Base-by-base conservation (phyloP, 768 basidiomycete species). In the Clathrus columnatus region DNA sequence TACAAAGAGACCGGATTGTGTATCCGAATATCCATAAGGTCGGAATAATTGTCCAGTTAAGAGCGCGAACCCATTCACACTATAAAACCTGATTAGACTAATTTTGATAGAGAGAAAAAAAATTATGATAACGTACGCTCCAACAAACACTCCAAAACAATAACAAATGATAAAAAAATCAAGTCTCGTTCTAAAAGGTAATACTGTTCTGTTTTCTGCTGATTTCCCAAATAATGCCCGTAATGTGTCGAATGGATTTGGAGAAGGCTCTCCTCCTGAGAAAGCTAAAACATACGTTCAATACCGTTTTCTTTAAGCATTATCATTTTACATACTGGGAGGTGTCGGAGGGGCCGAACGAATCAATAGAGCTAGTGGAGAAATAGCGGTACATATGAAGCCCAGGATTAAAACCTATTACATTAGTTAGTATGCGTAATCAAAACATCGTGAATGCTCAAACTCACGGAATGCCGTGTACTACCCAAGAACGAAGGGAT, bases 21-120 rank as follows among this genome's bases (percentile, higher is more conserved):
- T 36, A n/a, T 76, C 70, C 0, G 81, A 78, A 67, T 91, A 92
- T 3, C 89, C 88, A 24, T 73, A 73, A n/a, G 89, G 89, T 69
- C 77, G 36, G 57, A 91, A 68, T 61, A 84, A 78, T 62, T 91
- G 79, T 17, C 73, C 77, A 1, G 83, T 81, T 23, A 91, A 71
- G 20, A 89, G 71, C 1, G 80, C 73, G 62, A 89, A 85, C 6
- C 82, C 64, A 56, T 80, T 86, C 8, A 80, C 70, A 5, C 84
- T 87, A 60, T 23, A 50, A n/a, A n/a, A n/a, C n/a, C n/a, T n/a
- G n/a, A n/a, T n/a, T n/a, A n/a, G 11, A 36, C 10, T 14, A 36
- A n/a, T 36, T 14, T 36, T 4, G 14, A 47, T 23, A 10, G 21
- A 18, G 28, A 56, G 21, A 28, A 47, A 21, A 50, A 27, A 50